Base-by-base conservation (phyloP, 164 flowering plant species). In the Cinnamomum chago region DNA sequence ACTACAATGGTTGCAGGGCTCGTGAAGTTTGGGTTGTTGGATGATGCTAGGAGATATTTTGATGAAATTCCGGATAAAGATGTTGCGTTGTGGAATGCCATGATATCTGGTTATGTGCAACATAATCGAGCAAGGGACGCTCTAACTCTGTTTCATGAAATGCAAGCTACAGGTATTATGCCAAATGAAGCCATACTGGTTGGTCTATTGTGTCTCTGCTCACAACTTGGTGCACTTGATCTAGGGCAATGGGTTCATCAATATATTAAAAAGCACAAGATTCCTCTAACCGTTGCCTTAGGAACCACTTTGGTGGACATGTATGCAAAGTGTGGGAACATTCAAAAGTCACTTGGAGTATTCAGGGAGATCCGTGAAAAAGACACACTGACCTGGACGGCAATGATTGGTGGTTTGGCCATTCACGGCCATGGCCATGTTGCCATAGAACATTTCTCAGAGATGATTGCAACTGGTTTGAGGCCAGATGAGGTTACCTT, bases 261-360 rank as follows among this genome's bases (percentile, higher is more conserved):
- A 51, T 92, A 81, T 74, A 83, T 89, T 5, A 77, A 84, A 58
- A 87, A 75, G 72, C 80, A 87, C 66, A 80, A 83, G 24, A 79
- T 92, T 62, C 68, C 76, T 60, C 11, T 85, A 5, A 86, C 76
- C 77, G 90, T 84, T 71, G 84, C 83, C 7, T 55, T 90, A 50
- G 92, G 92, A 3, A 92, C 91, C 69, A 88, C 93, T 52, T 74
- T 92, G 12, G 82, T 92, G 30, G 94, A 90, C 83, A 89, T 90
- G 97, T 90, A 89, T 80, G 92, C 89, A 25, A 90, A 90, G 78
- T 89, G 95, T 77, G 92, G 92, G 47, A 87, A 88, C 70, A 87
- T 90, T 3, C 20, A 58, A 22, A 84, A 83, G 76, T 87, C 95
- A 24, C 82, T 85, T 40, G 79, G 82, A 47, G 86, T 89, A 50